These are phyloP conservation scores for Pelargonium nanum DNA, from an alignment of 345 rosid species.

Conservation along the genomic window DNA sequence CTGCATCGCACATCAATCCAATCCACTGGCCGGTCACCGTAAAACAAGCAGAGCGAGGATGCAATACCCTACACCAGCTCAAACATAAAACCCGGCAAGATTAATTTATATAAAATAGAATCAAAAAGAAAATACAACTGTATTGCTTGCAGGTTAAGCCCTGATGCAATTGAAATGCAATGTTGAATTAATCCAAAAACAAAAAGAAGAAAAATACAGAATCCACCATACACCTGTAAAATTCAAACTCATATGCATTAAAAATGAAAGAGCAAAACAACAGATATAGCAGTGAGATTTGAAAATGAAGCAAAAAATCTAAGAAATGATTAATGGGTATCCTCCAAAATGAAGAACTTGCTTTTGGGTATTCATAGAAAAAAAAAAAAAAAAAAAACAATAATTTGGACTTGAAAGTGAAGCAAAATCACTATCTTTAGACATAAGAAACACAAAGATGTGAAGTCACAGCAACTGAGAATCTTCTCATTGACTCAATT, in stretches of 20 bases:
- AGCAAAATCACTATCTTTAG: not conserved
- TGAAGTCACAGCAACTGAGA: not conserved
- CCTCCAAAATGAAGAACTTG: not conserved
- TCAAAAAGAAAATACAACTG: not conserved
- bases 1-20: slow-evolving; percentile 73
- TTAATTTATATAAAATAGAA: not conserved
- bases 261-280: too few species aligned
- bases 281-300: too few species aligned
- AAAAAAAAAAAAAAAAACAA: too few species aligned
- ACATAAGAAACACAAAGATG: not conserved
- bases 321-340: not conserved
- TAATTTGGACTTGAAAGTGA: too few species aligned
- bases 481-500: not conserved
- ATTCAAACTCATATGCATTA: too few species aligned
- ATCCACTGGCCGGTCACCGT: slow-evolving; percentile 5
- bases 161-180: not conserved
- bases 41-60: not conserved
- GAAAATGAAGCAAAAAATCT: not conserved
- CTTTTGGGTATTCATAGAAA: not conserved
- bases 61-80: slow-evolving; percentile 6
- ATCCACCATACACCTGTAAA: too few species aligned
- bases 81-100: not conserved
- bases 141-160: not conserved
- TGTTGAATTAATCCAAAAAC: too few species aligned
- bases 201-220: too few species aligned